Conservation (phyloP, 169 alveolate species). For the Plasmodium chabaudi region DNA sequence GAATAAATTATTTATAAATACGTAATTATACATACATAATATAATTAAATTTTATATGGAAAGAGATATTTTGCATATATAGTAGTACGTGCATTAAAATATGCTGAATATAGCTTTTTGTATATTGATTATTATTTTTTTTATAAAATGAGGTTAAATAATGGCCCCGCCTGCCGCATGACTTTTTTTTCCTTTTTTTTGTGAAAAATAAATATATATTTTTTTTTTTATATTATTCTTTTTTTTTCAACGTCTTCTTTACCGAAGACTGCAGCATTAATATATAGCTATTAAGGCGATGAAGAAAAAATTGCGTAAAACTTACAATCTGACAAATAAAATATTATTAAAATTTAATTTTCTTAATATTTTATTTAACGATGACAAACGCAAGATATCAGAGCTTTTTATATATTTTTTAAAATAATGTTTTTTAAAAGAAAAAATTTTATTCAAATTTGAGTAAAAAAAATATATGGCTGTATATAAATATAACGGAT, state of each 20-base stretch:
- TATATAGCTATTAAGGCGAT: slow-evolving; percentile 75
- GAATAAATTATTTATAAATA: no score
- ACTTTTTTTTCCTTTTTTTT: slow-evolving; percentile 30
- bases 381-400: slow-evolving; percentile 76
- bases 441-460: not conserved
- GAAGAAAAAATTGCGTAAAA: slow-evolving; percentile 74
- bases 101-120: no score
- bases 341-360: slow-evolving; percentile 60
- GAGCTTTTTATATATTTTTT: slow-evolving; percentile 48
- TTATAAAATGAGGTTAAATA: no score
- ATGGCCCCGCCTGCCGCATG: slow-evolving; percentile 47
- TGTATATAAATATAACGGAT: not conserved
- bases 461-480: not conserved
- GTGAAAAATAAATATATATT: slow-evolving; percentile 39
- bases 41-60: no score
- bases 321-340: slow-evolving; percentile 63
- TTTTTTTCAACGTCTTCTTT: slow-evolving; percentile 71
- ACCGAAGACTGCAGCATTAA: slow-evolving; percentile 78
- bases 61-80: no score
- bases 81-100: no score
- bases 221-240: slow-evolving; percentile 29
- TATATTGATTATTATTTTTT: no score
- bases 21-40: no score
- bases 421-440: not conserved
- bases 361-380: slow-evolving; percentile 49